Evolutionary conservation across 2,329 filamentous ascomycete genomes (phyloP), one percentile per base, ranked within the genome.

Genomic region (Fusarium paranaense): DNA sequence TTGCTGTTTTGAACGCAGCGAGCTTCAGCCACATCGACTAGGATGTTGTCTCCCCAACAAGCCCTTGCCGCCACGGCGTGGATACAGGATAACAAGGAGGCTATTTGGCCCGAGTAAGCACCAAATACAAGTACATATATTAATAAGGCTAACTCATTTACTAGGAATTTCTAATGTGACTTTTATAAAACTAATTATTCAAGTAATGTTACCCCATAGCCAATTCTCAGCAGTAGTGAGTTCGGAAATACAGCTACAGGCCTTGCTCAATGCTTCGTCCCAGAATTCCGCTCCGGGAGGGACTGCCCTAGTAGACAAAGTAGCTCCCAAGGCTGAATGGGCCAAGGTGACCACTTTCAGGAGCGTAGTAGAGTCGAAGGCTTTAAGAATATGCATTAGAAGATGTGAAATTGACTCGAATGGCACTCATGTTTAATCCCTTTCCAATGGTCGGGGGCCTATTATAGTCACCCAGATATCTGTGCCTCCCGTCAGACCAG

Each of bases 41-140:
- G 32, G 32, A 33, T 33, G 13, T 33, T 33, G 13, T 33, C 10
- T 14, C 30, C 30, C 30, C 30, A 30, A 10, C 9, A 30, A 30
- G 30, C 30, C 32, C 32, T 33, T 33, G 32, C 32, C 32, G 32
- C 30, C 30, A 2, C 2, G 25, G 25, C 25, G 25, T 27, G 25
- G 25, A 27, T 27, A 27, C 5, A 27, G 25, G 25, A 27, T 5
- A 27, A 30, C 9, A 30, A 30, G 27, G 27, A 30, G 27, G 7
- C 27, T 30, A 30, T 30, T 1, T 3, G 1, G 27, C 27, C 0
- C 27, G 27, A 30, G 27, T 30, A 1, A 1, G 9, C 27, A 1
- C 27, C 27, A 30, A 30, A 30, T 30, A 30, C 27, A 1, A 1
- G 27, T 1, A 30, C 27, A 30, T 30, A 30, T 2, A 30, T 30